Conservation (phyloP, 306 rosid species). For the Elaeagnus macrophylla region DNA sequence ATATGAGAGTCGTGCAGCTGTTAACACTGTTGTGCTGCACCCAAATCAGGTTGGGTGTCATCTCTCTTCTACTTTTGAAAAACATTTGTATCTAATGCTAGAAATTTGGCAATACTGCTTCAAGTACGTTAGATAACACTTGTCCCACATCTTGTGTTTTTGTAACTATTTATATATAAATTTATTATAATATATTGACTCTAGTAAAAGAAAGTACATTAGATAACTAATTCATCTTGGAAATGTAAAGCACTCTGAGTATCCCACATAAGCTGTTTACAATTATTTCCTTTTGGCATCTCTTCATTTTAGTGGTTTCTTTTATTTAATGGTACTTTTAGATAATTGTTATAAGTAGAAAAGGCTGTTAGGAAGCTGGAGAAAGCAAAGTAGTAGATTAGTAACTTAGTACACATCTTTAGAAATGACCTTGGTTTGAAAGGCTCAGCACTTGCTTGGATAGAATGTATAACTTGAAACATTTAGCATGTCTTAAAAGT, state of each 20-base stretch:
- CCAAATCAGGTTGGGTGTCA: conserved; percentile 73
- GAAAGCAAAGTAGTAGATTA: too few species aligned
- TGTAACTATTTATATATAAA: too few species aligned
- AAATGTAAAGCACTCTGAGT: conserved; percentile 5
- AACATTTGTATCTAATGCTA: conserved; percentile 2
- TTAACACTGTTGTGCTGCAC: conserved; percentile 93
- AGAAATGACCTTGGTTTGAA: too few species aligned
- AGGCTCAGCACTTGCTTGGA: background rate
- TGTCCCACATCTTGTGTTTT: too few species aligned
- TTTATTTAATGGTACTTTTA: too few species aligned
- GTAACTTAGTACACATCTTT: too few species aligned
- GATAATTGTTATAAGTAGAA: too few species aligned
- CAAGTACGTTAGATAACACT: too few species aligned
- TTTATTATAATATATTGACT: too few species aligned
- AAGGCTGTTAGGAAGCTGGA: too few species aligned
- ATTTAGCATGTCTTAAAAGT: background rate
- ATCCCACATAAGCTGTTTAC: background rate
- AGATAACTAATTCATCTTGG: conserved; percentile 7
- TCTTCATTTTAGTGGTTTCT: too few species aligned
- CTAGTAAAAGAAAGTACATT: background rate
- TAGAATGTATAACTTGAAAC: background rate
- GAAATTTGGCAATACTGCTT: background rate
- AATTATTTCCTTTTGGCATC: conserved; percentile 1
- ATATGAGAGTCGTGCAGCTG: conserved; percentile 97
- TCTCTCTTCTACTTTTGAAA: conserved; percentile 12